Evolutionary conservation across 441 rosid species (phyloP), one percentile per base, ranked within the genome.

Genomic region (Adansonia grandidieri): DNA sequence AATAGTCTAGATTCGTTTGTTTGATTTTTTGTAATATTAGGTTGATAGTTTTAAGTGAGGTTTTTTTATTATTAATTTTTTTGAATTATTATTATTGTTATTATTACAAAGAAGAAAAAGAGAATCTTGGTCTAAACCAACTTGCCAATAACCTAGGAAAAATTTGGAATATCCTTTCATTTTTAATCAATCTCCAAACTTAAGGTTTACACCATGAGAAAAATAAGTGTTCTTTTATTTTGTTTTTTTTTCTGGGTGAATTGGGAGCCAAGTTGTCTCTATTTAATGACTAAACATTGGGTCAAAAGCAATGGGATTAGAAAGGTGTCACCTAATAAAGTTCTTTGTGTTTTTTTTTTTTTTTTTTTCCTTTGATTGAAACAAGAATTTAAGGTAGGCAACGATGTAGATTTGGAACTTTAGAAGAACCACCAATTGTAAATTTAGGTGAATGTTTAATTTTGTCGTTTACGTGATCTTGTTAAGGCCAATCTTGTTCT

Each of bases 31-130:
- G 3, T 56, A 3, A 37, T 47, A 69, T 7, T 47, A 40, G 61
- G 58, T 50, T 71, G 74, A 60, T 51, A 24, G 28, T 13, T 70
- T 71, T 63, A 63, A 44, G 17, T 63, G 67, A 63, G 17, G 6
- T n/a, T 1, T 32, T 13, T 13, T 28, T 22, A 9, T 10, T 22
- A 8, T 60, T 20, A 1, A 9, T 24, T 3, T 4, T 53, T 14
- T 9, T 9, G 2, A 28, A 28, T 28, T 28, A 28, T 28, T 28
- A 28, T 28, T 28, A 28, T 28, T 28, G 2, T 28, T 28, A 28
- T 28, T 28, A 2, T 28, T 6, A 28, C 2, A 28, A 28, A 48
- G 53, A 48, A 48, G 10, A 48, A 61, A 37, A 40, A 37, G 28
- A 20, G 9, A 37, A 64, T 32, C 13, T 15, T 17, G 28, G 71